Evolutionary conservation across 2,329 filamentous ascomycete species (phyloP).

Genomic region (Setomelanomma holmii): DNA sequence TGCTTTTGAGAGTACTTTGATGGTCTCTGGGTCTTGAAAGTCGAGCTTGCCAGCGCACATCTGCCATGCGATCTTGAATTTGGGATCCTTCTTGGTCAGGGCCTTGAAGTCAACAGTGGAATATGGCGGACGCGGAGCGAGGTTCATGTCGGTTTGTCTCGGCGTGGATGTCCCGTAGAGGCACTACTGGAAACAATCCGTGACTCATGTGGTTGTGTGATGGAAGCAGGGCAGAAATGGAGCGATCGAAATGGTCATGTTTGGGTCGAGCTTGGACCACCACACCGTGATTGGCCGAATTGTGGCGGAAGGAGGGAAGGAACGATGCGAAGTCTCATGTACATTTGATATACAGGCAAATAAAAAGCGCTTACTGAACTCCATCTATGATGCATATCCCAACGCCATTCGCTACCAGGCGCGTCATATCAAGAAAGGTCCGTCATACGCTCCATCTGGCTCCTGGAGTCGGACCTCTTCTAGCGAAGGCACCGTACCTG

Average conservation of each 20-base stretch:
- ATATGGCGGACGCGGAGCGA: slow-evolving; percentile 53
- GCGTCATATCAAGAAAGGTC: slow-evolving; percentile 52
- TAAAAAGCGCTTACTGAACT: slow-evolving; percentile 15
- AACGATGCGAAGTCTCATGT: slow-evolving; percentile 8
- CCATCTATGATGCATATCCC: slow-evolving; percentile 14
- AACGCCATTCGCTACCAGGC: slow-evolving; percentile 14
- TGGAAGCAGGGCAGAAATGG: neutral
- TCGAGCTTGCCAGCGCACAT: slow-evolving; percentile 68
- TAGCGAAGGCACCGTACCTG: slow-evolving; percentile 53
- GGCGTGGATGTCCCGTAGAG: too few species aligned
- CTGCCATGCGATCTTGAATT: slow-evolving; percentile 63
- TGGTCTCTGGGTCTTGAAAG: slow-evolving; percentile 78
- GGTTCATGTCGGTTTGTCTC: slow-evolving; percentile 28
- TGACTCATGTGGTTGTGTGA: neutral
- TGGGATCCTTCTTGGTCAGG: slow-evolving; percentile 64
- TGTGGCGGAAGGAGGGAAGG: slow-evolving; percentile 4
- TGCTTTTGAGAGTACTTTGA: slow-evolving; percentile 79
- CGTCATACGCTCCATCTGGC: slow-evolving; percentile 53
- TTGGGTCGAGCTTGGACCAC: slow-evolving; percentile 21
- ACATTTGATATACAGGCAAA: slow-evolving; percentile 25
- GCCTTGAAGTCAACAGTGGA: slow-evolving; percentile 67
- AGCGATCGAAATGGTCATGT: neutral
- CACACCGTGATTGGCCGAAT: slow-evolving; percentile 27
- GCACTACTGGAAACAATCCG: too few species aligned
- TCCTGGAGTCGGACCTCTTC: slow-evolving; percentile 51